phyloP scores from a whole-genome alignment of 192 early-diverging fungal genomes.

The Coemansia sp. region DNA sequence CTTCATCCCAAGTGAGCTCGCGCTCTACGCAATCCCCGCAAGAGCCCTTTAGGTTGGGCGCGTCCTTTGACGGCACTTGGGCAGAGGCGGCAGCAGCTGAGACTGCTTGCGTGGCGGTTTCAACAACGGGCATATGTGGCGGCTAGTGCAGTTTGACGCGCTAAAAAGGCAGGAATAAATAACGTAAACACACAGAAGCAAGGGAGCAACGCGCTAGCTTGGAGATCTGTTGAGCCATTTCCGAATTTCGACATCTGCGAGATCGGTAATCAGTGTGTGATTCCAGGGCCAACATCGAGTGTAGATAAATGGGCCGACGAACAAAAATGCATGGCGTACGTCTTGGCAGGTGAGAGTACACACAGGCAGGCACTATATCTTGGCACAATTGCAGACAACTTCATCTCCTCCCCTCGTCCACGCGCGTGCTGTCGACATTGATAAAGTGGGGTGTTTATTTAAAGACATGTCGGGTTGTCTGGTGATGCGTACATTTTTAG shows the following conservation, averaged over 20 bases:
- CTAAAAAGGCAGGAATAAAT: too few relatives aligned
- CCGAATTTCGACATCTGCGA: too few relatives aligned
- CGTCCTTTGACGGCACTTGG: constrained; percentile 2
- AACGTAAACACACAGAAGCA: not conserved
- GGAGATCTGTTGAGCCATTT: too few relatives aligned
- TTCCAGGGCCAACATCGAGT: not conserved
- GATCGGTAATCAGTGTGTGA: not conserved
- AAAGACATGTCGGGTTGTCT: not conserved
- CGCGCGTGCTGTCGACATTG: not conserved
- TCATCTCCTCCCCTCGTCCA: not conserved
- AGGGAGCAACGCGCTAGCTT: too few relatives aligned
- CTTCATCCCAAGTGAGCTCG: constrained; percentile 32
- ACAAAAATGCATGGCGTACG: not conserved
- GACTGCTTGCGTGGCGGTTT: not conserved
- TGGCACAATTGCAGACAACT: not conserved
- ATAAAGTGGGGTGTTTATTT: not conserved
- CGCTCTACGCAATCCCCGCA: constrained; percentile 16
- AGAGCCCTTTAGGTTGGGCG: constrained; percentile 15
- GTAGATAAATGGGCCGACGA: not conserved
- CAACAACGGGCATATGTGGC: not conserved
- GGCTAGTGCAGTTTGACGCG: too few relatives aligned
- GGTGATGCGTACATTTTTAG: not conserved
- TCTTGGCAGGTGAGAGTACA: not conserved
- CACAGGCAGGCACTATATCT: not conserved
- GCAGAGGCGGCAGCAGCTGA: not conserved